Evolutionary conservation across 192 early-diverging fungal genomes (phyloP), one percentile per base, ranked within the genome.

Genomic region (Backusella parvicylindrica): DNA sequence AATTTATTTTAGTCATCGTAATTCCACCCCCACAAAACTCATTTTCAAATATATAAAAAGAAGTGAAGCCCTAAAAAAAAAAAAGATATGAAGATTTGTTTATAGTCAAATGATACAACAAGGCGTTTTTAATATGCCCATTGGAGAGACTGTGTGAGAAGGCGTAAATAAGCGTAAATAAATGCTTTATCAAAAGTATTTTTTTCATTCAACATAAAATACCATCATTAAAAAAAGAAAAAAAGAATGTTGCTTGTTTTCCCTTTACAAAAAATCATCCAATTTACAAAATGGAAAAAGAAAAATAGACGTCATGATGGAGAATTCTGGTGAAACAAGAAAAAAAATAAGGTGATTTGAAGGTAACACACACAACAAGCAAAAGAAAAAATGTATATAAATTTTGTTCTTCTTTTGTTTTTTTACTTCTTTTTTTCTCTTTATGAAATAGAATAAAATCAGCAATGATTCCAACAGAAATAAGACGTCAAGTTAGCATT

Each of bases 401-500:
- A 69, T 1, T 3, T 18, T 7, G 3, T 18, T 65, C 26, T 33
- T 31, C 13, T 68, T 30, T 23, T 21, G 15, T 38, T 26, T 3
- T 63, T 65, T 72, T 67, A 31, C 64, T 72, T 77, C 41, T 35
- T 49, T 36, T 49, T 32, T 71, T 32, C 35, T 38, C 1, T 37
- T 68, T 50, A 47, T 64, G 49, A 36, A 33, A 30, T 28, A 0
- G 35, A 33, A 23, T 7, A 50, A 50, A 49, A 50, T 37, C 11
- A 38, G 21, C 6, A 12, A 60, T 60, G 53, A 60, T 60, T 60
- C 23, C 23, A 26, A 60, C 53, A 60, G 53, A 60, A 60, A 60
- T 13, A 60, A 40, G 30, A 36, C 71, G 79, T 30, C 64, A 81
- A 33, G 53, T 85, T 28, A 75, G 82, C 12, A 36, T 85, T 64